Evolutionary conservation across 805 yeast species (phyloP), one percentile per base, ranked within the genome.

Genomic region (Myxozyma monticola): DNA sequence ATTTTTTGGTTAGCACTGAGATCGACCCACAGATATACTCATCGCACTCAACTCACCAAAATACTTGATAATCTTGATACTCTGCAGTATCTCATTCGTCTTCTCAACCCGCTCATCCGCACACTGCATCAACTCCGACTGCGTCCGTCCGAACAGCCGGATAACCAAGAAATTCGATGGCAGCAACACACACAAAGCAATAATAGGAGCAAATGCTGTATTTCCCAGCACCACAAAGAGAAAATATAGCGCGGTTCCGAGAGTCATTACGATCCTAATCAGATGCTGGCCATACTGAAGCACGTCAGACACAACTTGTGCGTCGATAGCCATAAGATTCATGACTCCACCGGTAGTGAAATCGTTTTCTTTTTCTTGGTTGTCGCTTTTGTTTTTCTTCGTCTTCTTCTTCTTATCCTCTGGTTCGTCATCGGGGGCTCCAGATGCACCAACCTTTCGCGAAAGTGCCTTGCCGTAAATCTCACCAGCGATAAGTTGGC

Each of bases 41-140:
- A 28, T 4, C n/a, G 1, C 5, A 9, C 8, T 15, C 28, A 35
- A 15, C 45, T 0, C 10, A 47, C 50, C 96, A 67, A 91, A 90
- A 65, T 86, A 90, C 68, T 91, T 91, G 73, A 91, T 85, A 61
- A 91, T 88, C 66, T 98, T 79, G 56, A 91, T 91, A 58, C 91
- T 84, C 69, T 86, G 95, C 62, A 91, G 81, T 4, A 95, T 79
- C 71, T 91, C 99, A 67, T 90, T 93, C 62, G 91, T 77, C 67
- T 85, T 88, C 65, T 89, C 95, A 53, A 91, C 85, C 69, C 98
- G 82, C 68, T 81, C 80, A 68, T 91, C 99, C 14, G 97, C 89
- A 21, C 85, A 75, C 9, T 76, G 78, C 71, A 93, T 77, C 76
- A 84, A 79, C 45, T 72, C 71, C 66, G 84, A 81, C 68, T 90